Conservation (phyloP, 2,329 filamentous ascomycete genomes). For the Lojkania enalia region DNA sequence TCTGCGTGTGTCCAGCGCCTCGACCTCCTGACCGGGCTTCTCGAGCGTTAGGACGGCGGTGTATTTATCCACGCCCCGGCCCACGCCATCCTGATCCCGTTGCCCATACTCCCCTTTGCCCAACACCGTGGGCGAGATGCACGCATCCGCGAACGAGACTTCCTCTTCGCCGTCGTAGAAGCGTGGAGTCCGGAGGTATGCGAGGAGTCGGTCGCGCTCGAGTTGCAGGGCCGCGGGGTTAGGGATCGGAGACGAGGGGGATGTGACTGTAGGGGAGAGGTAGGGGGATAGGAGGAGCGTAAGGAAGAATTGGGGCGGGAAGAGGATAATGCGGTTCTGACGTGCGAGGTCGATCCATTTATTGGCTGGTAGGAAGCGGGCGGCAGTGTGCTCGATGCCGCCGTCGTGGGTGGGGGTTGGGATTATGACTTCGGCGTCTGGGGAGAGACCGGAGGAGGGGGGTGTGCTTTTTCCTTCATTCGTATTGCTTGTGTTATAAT, state of each 20-base stretch:
- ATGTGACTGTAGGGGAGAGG: constrained; percentile 46
- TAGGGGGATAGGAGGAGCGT: constrained; percentile 62
- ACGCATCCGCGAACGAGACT: constrained; percentile 50
- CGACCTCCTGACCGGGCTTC: constrained; percentile 59
- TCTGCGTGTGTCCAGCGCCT: constrained; percentile 52
- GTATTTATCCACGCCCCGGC: constrained; percentile 48
- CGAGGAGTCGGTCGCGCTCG: constrained; percentile 39
- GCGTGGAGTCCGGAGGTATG: constrained; percentile 59
- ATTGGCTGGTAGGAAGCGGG: constrained; percentile 71
- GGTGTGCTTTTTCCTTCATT: constrained; percentile 29
- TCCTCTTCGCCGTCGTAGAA: constrained; percentile 31
- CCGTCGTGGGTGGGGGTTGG: constrained; percentile 74
- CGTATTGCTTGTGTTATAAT: too few relatives aligned
- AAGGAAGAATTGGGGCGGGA: constrained; percentile 86
- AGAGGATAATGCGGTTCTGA: constrained; percentile 73
- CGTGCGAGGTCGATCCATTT: constrained; percentile 70
- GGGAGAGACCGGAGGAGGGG: constrained; percentile 31
- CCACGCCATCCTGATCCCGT: constrained; percentile 31
- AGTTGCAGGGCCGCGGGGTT: constrained; percentile 45
- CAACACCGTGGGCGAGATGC: constrained; percentile 46
- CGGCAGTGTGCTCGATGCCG: constrained; percentile 71
- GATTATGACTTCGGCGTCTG: constrained; percentile 58
- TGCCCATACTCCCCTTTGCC: constrained; percentile 44
- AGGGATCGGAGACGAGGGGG: constrained; percentile 26
- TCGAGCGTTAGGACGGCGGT: constrained; percentile 58